Evolutionary conservation across 805 yeast species (phyloP).

Genomic region (Hermanozyma aechmeae): DNA sequence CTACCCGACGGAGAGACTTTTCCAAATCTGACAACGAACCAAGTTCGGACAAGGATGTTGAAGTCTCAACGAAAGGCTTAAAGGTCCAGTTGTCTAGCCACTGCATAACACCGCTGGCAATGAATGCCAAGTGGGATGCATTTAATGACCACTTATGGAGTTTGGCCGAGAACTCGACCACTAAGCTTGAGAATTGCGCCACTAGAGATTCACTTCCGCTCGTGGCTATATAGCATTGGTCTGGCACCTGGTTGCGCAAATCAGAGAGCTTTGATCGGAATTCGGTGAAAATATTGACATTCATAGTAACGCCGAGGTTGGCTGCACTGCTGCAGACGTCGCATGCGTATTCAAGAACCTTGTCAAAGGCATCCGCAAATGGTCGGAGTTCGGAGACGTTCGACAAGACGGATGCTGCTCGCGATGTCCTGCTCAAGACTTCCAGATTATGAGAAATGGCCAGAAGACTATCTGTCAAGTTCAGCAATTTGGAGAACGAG

Average conservation of each 20-base stretch:
- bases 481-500: conserved; percentile 2
- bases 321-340: conserved; percentile 3
- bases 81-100: conserved; percentile 32
- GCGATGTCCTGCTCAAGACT: no score
- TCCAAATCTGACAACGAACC: conserved; percentile 35
- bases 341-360: conserved; percentile 7
- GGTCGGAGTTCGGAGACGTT: no score
- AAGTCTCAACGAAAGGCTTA: conserved; percentile 12
- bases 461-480: no score
- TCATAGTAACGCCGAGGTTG: conserved; percentile 3
- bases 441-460: no score
- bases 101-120: conserved; percentile 36
- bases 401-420: no score
- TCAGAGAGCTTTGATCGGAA: conserved; percentile 5
- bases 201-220: no score
- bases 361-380: no score
- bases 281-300: conserved; percentile 2
- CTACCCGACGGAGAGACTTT: conserved; percentile 36
- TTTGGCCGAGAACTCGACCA: conserved; percentile 12
- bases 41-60: conserved; percentile 13
- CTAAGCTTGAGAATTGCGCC: conserved; percentile 10
- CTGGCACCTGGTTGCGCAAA: no score
- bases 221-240: no score
- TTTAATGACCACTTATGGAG: conserved; percentile 28
- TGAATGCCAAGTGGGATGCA: conserved; percentile 28